A percentile compares a stretch with the other conserved stretches of the same genome.
Conservation (phyloP, 176 grass and related monocot species). For the Eremochloa ophiuroides region DNA sequence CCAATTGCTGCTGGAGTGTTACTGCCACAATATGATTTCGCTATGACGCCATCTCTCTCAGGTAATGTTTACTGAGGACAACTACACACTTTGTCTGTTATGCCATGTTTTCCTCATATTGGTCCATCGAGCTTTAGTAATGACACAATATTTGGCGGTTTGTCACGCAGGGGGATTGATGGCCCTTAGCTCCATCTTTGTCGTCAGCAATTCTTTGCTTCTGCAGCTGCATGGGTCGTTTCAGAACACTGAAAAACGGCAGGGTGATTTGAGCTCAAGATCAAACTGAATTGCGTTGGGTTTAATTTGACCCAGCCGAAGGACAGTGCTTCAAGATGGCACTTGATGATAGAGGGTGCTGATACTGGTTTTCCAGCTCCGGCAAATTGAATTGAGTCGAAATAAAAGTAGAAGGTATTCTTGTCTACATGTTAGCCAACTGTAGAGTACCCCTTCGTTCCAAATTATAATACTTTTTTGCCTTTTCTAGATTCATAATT, state of each 20-base stretch:
- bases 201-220: conserved; percentile 94
- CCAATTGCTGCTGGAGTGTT: conserved; percentile 67
- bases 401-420: not conserved
- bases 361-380: not conserved
- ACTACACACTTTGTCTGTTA: not conserved
- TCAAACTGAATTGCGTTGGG: not conserved
- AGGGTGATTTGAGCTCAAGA: not conserved
- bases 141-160: not conserved
- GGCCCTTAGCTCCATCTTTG: conserved; percentile 91
- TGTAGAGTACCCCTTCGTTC: too few relatives aligned
- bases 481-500: too few relatives aligned
- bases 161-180: conserved; percentile 68
- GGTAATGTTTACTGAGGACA: conserved; percentile 31
- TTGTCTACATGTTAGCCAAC: too few relatives aligned
- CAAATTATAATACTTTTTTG: too few relatives aligned
- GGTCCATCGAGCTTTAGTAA: not conserved
- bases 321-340: not conserved
- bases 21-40: conserved; percentile 84
- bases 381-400: not conserved
- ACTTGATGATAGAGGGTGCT: conserved; percentile 35
- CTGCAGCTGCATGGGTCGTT: conserved; percentile 76
- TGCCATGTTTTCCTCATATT: not conserved
- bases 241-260: conserved; percentile 34
- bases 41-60: conserved; percentile 95
- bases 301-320: not conserved